A percentile compares a stretch with the other conserved stretches of the same genome.
phyloP scores from a whole-genome alignment of 2,329 filamentous ascomycete species.

The Trichoderma citrinoviride region DNA sequence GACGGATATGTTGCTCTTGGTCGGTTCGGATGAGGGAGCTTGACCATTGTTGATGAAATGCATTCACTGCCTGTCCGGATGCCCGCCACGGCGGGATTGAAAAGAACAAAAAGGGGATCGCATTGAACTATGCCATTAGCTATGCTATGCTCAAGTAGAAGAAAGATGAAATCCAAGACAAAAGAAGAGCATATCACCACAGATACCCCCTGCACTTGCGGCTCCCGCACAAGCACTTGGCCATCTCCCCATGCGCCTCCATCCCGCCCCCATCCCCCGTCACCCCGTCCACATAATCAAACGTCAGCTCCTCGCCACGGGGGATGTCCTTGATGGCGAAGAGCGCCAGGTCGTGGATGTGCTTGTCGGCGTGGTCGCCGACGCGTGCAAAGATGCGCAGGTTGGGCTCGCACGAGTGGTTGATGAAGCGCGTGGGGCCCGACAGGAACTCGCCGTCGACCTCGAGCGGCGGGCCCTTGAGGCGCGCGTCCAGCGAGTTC shows the following conservation, averaged over 20 bases:
- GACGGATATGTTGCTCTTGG: background rate
- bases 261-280: conserved; percentile 48
- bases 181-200: conserved; percentile 49
- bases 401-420: conserved; percentile 78
- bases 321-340: conserved; percentile 68
- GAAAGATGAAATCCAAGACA: background rate
- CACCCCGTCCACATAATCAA: conserved; percentile 72
- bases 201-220: conserved; percentile 66
- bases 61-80: background rate
- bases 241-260: conserved; percentile 50
- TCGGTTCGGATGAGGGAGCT: background rate
- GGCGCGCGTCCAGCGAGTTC: conserved; percentile 52
- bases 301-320: conserved; percentile 68
- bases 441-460: conserved; percentile 74
- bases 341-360: conserved; percentile 72
- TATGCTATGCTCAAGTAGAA: background rate
- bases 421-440: conserved; percentile 77
- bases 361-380: conserved; percentile 71
- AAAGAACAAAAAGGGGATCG: no score
- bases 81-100: background rate
- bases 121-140: background rate
- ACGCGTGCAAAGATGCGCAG: conserved; percentile 76
- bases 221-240: conserved; percentile 60
- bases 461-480: conserved; percentile 56
- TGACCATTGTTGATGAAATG: background rate